Conservation (phyloP, 768 basidiomycete genomes). For the Phylloporus rhodoxanthus region DNA sequence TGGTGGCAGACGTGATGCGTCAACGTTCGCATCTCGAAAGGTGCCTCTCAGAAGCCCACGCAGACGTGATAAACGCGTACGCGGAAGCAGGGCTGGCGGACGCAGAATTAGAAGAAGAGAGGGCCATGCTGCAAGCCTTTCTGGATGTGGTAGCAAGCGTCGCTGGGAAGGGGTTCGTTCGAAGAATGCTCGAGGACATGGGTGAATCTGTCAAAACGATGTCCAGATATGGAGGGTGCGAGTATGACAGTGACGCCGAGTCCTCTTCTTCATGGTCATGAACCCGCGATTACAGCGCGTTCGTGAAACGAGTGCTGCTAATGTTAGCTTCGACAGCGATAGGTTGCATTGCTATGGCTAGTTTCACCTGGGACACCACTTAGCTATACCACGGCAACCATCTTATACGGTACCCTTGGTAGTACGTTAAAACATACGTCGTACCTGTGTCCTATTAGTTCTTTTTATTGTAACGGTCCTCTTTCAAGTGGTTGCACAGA, state of each 20-base stretch:
- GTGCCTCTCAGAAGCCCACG: conserved; percentile 11
- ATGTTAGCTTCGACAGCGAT: neutral
- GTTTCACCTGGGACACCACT: neutral
- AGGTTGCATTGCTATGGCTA: neutral
- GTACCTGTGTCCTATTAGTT: neutral
- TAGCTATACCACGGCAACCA: neutral
- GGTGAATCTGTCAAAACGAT: conserved; percentile 10
- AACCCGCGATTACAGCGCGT: neutral
- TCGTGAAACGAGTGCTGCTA: neutral
- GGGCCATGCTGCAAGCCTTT: conserved; percentile 20
- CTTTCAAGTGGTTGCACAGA: too few species aligned
- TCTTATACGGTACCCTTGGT: neutral
- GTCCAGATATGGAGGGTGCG: conserved; percentile 5
- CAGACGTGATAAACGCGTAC: conserved; percentile 20
- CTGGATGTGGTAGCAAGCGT: conserved; percentile 18
- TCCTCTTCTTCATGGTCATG: neutral
- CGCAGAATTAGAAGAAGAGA: conserved; percentile 22
- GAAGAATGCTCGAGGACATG: conserved; percentile 21
- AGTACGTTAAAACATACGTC: neutral
- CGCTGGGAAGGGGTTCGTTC: conserved; percentile 26
- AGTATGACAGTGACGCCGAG: neutral
- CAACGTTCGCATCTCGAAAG: conserved; percentile 19
- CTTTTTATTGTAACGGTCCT: neutral
- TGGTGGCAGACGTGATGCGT: conserved; percentile 24
- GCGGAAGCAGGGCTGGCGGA: conserved; percentile 26